Evolutionary conservation across 371 early-diverging fungal species (phyloP).

Genomic region (Apophysomyces elegans): DNA sequence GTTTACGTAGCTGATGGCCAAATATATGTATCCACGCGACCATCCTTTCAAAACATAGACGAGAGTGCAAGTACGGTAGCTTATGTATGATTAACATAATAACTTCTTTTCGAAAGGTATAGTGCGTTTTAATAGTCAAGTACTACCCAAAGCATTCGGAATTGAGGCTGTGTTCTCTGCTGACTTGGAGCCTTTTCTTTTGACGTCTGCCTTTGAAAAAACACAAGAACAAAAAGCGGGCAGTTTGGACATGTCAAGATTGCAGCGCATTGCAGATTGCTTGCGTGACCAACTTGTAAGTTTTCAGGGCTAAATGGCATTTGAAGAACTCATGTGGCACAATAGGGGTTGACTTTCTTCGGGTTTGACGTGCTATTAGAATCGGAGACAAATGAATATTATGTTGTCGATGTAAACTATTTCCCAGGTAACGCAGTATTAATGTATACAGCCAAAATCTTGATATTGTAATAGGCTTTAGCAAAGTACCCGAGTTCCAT

Average conservation of each 20-base stretch:
- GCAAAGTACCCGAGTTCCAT: conserved; percentile 24
- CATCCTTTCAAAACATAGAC: conserved; percentile 47
- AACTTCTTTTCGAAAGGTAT: conserved; percentile 18
- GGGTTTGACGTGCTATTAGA: conserved; percentile 54
- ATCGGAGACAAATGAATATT: conserved; percentile 31
- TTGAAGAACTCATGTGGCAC: background rate
- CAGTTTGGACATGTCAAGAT: conserved; percentile 26
- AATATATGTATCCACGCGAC: conserved; percentile 40
- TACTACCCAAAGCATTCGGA: conserved; percentile 48
- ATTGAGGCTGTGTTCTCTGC: conserved; percentile 17
- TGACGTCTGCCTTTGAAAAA: conserved; percentile 20
- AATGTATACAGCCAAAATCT: background rate
- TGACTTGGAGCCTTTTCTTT: conserved; percentile 32
- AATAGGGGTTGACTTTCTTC: conserved; percentile 51
- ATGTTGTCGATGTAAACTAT: conserved; percentile 55
- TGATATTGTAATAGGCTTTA: conserved; percentile 20
- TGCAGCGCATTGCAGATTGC: conserved; percentile 39
- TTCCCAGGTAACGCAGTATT: conserved; percentile 44
- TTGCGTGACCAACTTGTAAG: conserved; percentile 42
- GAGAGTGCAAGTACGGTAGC: conserved; percentile 23
- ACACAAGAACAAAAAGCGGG: conserved; percentile 30
- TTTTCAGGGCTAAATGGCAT: background rate
- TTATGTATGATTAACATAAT: background rate
- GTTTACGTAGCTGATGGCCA: conserved; percentile 51
- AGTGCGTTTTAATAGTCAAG: conserved; percentile 51